A percentile compares a stretch with the other conserved stretches of the same genome.
These are phyloP conservation scores for Pichia pseudocactophila DNA, from an alignment of 805 yeast genomes.

Conservation along the genomic window DNA sequence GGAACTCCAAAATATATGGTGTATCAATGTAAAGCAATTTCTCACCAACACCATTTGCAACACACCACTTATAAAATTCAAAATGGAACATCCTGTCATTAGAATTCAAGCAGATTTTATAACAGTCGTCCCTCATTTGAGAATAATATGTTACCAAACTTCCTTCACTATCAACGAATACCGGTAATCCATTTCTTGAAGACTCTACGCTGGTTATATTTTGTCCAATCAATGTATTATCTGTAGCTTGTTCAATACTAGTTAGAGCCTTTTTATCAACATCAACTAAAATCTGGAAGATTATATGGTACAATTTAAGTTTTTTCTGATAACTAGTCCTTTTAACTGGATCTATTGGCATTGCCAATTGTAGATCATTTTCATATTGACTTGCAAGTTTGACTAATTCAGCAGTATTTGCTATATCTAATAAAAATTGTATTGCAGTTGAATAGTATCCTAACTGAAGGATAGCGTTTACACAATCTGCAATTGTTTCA, in stretches of 20 bases:
- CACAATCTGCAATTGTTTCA: constrained; percentile 76
- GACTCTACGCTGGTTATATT: constrained; percentile 4
- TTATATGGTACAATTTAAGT: constrained; percentile 53
- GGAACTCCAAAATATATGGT: constrained; percentile 67
- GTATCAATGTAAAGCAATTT: constrained; percentile 74
- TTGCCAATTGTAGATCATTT: constrained; percentile 26
- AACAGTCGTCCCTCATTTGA: constrained; percentile 61
- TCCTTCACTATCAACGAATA: constrained; percentile 24
- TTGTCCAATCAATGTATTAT: constrained; percentile 12
- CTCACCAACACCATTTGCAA: constrained; percentile 66
- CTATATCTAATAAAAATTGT: constrained; percentile 68
- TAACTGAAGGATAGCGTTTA: constrained; percentile 65
- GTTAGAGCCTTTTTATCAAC: constrained; percentile 57
- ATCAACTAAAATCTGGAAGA: constrained; percentile 66
- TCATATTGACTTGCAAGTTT: constrained; percentile 50
- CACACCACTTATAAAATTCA: constrained; percentile 88
- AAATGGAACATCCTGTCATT: constrained; percentile 84
- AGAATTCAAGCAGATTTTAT: constrained; percentile 62
- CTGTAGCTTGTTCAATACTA: constrained; percentile 24
- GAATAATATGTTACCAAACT: constrained; percentile 40
- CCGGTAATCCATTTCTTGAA: constrained; percentile 9
- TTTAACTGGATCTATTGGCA: constrained; percentile 39
- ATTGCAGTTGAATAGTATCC: constrained; percentile 81
- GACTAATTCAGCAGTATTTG: constrained; percentile 56
- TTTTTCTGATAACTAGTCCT: constrained; percentile 44